phyloP scores from a whole-genome alignment of 225 moss, liverwort and hornwort genomes.

The Polytrichum commune region DNA sequence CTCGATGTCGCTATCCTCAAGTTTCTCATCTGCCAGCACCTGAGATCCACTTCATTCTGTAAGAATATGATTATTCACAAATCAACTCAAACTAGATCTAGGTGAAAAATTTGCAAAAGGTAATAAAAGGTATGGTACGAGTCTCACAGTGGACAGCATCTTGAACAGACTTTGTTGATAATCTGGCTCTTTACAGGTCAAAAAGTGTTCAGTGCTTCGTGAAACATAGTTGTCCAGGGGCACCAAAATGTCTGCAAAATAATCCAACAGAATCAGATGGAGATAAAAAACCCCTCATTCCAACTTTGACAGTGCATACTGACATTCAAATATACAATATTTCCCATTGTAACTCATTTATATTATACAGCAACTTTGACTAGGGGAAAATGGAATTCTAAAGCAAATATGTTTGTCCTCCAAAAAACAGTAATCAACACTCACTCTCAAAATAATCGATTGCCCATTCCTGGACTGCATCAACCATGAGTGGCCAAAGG shows the following conservation, averaged over 20 bases:
- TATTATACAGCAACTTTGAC: no score
- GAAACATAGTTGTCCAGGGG: constrained; percentile 98
- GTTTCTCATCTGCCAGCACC: constrained; percentile 91
- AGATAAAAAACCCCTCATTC: no score
- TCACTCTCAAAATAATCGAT: constrained; percentile 99
- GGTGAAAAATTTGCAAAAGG: no score
- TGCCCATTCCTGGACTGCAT: constrained; percentile 97
- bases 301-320: no score
- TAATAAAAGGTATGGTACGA: not conserved
- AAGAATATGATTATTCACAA: no score
- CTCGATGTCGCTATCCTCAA: constrained; percentile 92
- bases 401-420: no score
- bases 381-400: no score
- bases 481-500: constrained; percentile 97
- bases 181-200: constrained; percentile 84
- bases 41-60: constrained; percentile 18
- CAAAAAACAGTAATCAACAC: constrained; percentile 1
- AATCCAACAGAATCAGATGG: not conserved
- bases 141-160: constrained; percentile 82
- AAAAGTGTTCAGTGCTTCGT: constrained; percentile 95
- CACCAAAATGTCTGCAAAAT: constrained; percentile 83
- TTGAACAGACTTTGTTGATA: constrained; percentile 94
- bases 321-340: no score
- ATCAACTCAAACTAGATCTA: no score
- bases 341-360: no score